Base-by-base conservation (phyloP, 1,284 basidiomycete genomes). In the Cutaneotrichosporon sp. region DNA sequence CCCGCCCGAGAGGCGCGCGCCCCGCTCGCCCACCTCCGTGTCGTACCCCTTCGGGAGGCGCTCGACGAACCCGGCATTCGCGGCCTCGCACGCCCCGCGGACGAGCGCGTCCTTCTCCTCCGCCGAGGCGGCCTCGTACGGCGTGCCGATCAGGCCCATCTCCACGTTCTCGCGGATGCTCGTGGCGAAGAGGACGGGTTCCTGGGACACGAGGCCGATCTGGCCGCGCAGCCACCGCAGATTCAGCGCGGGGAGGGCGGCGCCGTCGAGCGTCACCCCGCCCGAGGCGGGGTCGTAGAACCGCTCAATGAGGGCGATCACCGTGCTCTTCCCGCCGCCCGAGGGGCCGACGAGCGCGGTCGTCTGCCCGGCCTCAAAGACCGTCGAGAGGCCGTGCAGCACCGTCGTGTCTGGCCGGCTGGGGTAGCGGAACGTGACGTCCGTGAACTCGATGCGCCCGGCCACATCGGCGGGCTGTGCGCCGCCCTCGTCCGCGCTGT, bases 11-110 rank as follows among this genome's bases (percentile, higher is more conserved):
- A 97, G 82, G 46, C 95, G 82, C 84, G 94, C 93, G 1, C 93
- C 94, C 58, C 92, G 87, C 76, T 97, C 94, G 50, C 94, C 94
- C 59, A 97, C 92, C 80, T 91, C 82, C 4, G 94, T 97, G 56
- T 95, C 88, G 75, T 95, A 97, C 1, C 90, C 90, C 4, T 88
- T 77, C 0, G 94, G 93, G 2, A 95, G 82, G 72, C 90, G 91
- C 59, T 82, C 82, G 70, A 97, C 89, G 80, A 97, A 97, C 1
- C 95, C 89, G 1, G 93, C 94, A 70, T 97, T 97, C n/a, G 94
- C 88, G 74, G 92, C 90, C 78, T 91, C 81, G 67, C 91, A 93
- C 0, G 94, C 95, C 62, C 92, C 88, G 77, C 90, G 87, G 79
- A 97, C 86, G 24, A 94, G 81, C 58, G 83, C 83, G 63, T 89